A percentile compares a stretch with the other conserved stretches of the same genome.
phyloP scores from a whole-genome alignment of 2,329 filamentous ascomycete species.

The Paraphaeosphaeria sporulosa region DNA sequence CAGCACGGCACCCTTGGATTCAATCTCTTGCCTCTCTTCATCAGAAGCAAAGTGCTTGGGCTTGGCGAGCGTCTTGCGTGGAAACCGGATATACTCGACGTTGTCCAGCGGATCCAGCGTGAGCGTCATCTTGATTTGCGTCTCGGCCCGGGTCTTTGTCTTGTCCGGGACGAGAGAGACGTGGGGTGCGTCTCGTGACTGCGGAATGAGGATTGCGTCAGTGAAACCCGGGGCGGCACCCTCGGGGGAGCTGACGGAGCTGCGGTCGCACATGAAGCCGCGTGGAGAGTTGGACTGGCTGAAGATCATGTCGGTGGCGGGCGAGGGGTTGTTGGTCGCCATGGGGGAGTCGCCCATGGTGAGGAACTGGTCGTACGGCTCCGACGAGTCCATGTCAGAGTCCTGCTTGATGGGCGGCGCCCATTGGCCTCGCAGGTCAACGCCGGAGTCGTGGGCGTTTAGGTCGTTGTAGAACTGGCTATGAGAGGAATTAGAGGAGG shows the following conservation, averaged over 20 bases:
- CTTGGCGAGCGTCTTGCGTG: conserved; percentile 90
- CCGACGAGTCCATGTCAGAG: background rate
- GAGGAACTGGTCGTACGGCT: conserved; percentile 21
- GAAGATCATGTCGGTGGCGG: conserved; percentile 35
- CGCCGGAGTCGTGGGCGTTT: conserved; percentile 20
- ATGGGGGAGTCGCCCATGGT: conserved; percentile 33
- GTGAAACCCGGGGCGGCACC: conserved; percentile 12
- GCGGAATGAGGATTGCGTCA: conserved; percentile 7
- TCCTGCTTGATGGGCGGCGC: conserved; percentile 14
- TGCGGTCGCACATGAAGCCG: conserved; percentile 37
- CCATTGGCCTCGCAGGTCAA: conserved; percentile 19
- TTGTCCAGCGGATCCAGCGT: conserved; percentile 77
- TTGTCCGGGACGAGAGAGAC: conserved; percentile 39
- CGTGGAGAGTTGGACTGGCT: conserved; percentile 44
- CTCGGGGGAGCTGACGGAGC: conserved; percentile 42
- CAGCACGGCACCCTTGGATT: conserved; percentile 65
- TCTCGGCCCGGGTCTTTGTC: conserved; percentile 89
- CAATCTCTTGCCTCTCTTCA: conserved; percentile 73
- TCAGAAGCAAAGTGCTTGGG: conserved; percentile 86
- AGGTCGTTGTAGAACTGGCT: conserved; percentile 10
- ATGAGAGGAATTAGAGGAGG: background rate
- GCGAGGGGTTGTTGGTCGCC: conserved; percentile 39
- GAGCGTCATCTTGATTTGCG: conserved; percentile 89
- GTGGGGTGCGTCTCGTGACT: conserved; percentile 5
- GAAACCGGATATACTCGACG: conserved; percentile 83